A percentile compares a stretch with the other conserved stretches of the same genome.
Evolutionary conservation across 202 grass and related monocot genomes (phyloP).

Genomic region (Thinopyrum obtusiflorum): DNA sequence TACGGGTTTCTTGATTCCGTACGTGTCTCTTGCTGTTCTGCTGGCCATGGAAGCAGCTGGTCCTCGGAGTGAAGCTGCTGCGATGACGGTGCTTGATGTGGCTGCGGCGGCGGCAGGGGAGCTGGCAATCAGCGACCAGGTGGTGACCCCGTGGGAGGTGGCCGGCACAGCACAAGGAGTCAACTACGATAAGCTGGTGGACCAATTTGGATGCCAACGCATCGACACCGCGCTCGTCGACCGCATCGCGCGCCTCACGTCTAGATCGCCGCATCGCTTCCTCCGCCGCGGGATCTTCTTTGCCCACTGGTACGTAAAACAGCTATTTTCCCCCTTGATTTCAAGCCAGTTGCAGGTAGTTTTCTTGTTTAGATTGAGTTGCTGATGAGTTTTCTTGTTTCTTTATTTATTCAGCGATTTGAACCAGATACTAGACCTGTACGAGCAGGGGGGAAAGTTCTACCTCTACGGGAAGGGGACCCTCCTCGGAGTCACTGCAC

Average conservation of each 20-base stretch:
- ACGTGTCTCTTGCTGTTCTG: background rate
- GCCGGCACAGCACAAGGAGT: slow-evolving; percentile 47
- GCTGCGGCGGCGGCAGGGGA: background rate
- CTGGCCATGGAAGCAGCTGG: background rate
- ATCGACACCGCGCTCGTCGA: slow-evolving; percentile 52
- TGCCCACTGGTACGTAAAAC: slow-evolving; percentile 52
- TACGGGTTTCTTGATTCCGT: background rate
- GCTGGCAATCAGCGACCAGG: slow-evolving; percentile 26
- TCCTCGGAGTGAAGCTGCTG: background rate
- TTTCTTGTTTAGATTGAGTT: background rate
- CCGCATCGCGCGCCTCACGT: slow-evolving; percentile 56
- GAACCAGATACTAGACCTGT: slow-evolving; percentile 66
- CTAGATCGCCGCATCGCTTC: slow-evolving; percentile 54
- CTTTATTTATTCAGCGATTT: slow-evolving; percentile 48
- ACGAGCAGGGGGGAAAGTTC: slow-evolving; percentile 71
- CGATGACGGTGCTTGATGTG: too few species aligned
- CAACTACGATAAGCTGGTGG: slow-evolving; percentile 93
- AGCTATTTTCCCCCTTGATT: background rate
- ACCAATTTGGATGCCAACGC: slow-evolving; percentile 82
- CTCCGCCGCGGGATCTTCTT: slow-evolving; percentile 90
- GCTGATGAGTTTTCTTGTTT: background rate
- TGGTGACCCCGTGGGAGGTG: slow-evolving; percentile 91
- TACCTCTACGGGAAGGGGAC: slow-evolving; percentile 86
- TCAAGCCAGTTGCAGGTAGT: background rate
- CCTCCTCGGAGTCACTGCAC: slow-evolving; percentile 86